Evolutionary conservation across 2,329 filamentous ascomycete genomes (phyloP), one percentile per base, ranked within the genome.

Genomic region (Cladosporium cucumerinum): DNA sequence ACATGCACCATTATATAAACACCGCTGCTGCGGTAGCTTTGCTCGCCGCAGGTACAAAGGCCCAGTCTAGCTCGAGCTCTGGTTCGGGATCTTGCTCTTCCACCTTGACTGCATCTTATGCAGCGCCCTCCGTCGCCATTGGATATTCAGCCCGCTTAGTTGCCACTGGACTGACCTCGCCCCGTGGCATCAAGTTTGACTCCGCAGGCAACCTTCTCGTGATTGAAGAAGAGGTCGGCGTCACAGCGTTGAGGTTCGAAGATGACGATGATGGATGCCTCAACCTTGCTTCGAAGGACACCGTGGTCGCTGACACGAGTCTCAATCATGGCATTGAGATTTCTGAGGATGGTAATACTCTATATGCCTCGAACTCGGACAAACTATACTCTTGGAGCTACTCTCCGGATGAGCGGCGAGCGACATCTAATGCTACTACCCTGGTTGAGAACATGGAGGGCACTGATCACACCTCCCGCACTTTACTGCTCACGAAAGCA

Each of bases 351-450:
- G 82, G 82, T 18, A 77, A 69, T 14, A 83, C 79, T 3, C 77
- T 85, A 11, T 85, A 83, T 68, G 82, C 80, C 18, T 91, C 89
- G 0, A 84, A 82, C 1, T 72, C 81, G 6, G 80, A 84, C 57
- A 78, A 81, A n/a, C 87, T 90, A 36, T 54, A 82, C 72, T 79
- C 85, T 2, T 92, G 88, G 86, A 73, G 80, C 30, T 93, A 93
- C 73, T 81, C 86, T 51, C 78, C 78, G 55, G 34, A 63, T 11
- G 65, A 65, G 16, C 68, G 69, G 36, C 82, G 80, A 58, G 71
- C 68, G 49, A 82, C 82, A 4, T 81, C 86, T 32, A 78, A 75
- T 62, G 79, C 79, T 65, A 76, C 75, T 64, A 85, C 82, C 3
- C 66, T 92, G 5, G 79, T 93, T 55, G 79, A 78, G 43, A 86